Evolutionary conservation across 306 rosid genomes (phyloP).

Genomic region (Quercus gilva): DNA sequence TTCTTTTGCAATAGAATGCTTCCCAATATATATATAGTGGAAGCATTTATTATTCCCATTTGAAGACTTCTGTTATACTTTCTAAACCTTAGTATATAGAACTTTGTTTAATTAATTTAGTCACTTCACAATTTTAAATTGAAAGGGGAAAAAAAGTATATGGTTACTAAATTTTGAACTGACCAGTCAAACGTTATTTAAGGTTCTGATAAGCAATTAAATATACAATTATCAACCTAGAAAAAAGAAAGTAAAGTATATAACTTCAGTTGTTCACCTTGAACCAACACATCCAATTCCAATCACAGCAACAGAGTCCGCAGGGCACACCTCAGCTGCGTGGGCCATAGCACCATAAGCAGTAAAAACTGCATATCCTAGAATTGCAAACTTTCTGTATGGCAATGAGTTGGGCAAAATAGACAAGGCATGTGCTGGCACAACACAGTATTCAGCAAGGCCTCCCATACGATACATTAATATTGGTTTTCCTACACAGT

Average conservation of each 20-base stretch:
- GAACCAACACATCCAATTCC: slow-evolving; percentile 96
- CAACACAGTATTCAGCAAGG: slow-evolving; percentile 95
- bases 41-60: background rate
- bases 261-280: slow-evolving; percentile 44
- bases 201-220: background rate
- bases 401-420: slow-evolving; percentile 74
- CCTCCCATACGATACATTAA: slow-evolving; percentile 97
- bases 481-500: slow-evolving; percentile 69
- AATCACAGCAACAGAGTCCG: slow-evolving; percentile 88
- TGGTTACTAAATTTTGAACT: background rate
- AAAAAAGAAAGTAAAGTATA: background rate
- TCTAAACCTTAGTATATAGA: too few species aligned
- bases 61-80: background rate
- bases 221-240: slow-evolving; percentile 1
- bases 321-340: slow-evolving; percentile 83
- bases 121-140: too few species aligned
- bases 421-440: slow-evolving; percentile 76
- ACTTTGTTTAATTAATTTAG: too few species aligned
- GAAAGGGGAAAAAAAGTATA: too few species aligned
- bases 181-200: background rate
- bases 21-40: background rate
- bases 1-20: background rate
- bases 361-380: slow-evolving; percentile 96
- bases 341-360: slow-evolving; percentile 98
- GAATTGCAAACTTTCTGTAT: slow-evolving; percentile 64